These are phyloP conservation scores for Sphagnurus paluster DNA, from an alignment of 1,284 basidiomycete genomes.

Conservation along the genomic window DNA sequence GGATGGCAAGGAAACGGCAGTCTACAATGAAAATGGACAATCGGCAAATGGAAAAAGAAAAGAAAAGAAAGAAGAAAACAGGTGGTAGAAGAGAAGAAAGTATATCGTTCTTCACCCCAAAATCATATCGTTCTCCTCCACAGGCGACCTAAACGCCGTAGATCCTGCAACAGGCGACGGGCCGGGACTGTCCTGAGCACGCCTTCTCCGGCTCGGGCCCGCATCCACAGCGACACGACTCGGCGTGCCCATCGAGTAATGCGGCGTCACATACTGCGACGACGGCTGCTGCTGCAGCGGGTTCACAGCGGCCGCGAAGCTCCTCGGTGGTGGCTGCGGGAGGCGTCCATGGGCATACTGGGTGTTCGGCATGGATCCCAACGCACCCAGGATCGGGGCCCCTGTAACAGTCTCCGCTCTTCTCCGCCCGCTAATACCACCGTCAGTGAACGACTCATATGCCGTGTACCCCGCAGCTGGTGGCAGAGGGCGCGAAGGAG, in stretches of 20 bases:
- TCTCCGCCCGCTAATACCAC: conserved; percentile 6
- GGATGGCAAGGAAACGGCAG: too few relatives aligned
- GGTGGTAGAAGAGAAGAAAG: neutral
- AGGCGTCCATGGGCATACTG: conserved; percentile 7
- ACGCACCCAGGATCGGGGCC: conserved; percentile 6
- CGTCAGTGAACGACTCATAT: conserved; percentile 1
- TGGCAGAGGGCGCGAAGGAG: neutral
- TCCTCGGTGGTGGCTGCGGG: conserved; percentile 2
- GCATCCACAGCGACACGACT: neutral
- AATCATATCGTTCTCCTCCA: conserved; percentile 10
- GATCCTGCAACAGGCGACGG: neutral
- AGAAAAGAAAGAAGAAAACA: too few relatives aligned
- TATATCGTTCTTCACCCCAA: conserved; percentile 1
- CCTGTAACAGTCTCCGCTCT: conserved; percentile 18
- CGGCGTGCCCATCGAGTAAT: neutral
- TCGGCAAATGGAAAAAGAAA: too few relatives aligned
- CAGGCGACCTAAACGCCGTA: conserved; percentile 4
- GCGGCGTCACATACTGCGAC: neutral
- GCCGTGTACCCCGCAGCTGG: neutral
- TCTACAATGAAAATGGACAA: too few relatives aligned
- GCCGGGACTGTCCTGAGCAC: neutral
- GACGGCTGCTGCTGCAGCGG: conserved; percentile 6
- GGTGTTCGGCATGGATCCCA: neutral
- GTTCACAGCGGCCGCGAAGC: conserved; percentile 3
- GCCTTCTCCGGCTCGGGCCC: conserved; percentile 1